Base-by-base conservation (phyloP, 2,329 filamentous ascomycete genomes). In the Cladosporium sp. region DNA sequence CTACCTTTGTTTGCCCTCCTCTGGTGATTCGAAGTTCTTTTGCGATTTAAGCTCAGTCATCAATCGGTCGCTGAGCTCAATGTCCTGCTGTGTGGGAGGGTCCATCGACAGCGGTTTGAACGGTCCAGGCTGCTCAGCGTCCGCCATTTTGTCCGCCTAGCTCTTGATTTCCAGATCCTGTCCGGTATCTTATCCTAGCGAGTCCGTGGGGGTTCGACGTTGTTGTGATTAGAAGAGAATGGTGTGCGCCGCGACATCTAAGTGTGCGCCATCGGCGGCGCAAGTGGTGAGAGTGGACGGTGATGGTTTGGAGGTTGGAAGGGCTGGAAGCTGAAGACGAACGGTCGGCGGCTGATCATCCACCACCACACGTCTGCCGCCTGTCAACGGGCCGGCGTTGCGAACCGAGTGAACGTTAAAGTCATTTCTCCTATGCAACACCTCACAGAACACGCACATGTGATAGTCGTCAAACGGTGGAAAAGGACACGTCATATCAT, bases 11-110 rank as follows among this genome's bases (percentile, higher is more conserved):
- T 89, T 80, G 3, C 89, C 95, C 66, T 95, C 93, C 38, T 88
- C 79, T 12, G 83, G 80, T 47, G 82, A 83, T 70, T 97, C 93
- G 62, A 96, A 99, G 47, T 93, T 96, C 71, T 95, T 92, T 71
- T 96, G 88, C 36, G 78, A 78, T 67, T 89, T 89, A 54, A 99
- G 74, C 70, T 96, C 91, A 50, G 88, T 83, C 51, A 96, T 80
- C 39, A 99, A 80, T 50, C 84, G 78, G 58, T 89, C 84, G 61
- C 89, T 95, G 44, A 86, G 81, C 57, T 85, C 79, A 51, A 86
- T 80, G 68, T 99, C 92, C 32, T 80, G 74, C 50, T 86, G 80
- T 1, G 86, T 93, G 4, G 93, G 93, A 19, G 90, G 77, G 18
- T 78, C 76, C 11, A 78, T 79, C 17, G 90, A 95, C 32, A 99